These are phyloP conservation scores for Picochlorum sp. DNA, from an alignment of 139 green algal genomes.

Conservation along the genomic window DNA sequence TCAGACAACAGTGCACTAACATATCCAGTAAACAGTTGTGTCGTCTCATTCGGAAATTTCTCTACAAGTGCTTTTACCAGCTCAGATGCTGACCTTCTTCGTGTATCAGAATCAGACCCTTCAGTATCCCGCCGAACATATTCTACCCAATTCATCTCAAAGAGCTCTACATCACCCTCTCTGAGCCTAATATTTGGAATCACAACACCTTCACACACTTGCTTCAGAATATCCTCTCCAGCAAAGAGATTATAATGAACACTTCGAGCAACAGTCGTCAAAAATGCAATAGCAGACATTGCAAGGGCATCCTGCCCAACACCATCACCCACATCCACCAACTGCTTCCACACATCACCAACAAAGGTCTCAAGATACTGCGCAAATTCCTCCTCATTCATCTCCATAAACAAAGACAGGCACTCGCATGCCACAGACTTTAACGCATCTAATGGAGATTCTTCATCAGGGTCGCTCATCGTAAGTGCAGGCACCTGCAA, in stretches of 20 bases:
- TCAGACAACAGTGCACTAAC: constrained; percentile 61
- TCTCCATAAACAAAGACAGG: constrained; percentile 81
- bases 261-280: constrained; percentile 77
- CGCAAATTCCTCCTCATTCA: constrained; percentile 95
- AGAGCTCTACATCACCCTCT: constrained; percentile 77
- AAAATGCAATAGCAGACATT: constrained; percentile 86
- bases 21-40: constrained; percentile 77
- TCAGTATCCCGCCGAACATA: constrained; percentile 93
- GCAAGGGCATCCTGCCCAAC: constrained; percentile 75
- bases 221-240: constrained; percentile 35
- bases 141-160: constrained; percentile 92
- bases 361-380: constrained; percentile 61
- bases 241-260: constrained; percentile 81
- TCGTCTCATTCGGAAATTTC: constrained; percentile 68
- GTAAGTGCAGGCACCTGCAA: constrained; percentile 49
- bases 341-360: constrained; percentile 78
- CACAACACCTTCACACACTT: constrained; percentile 79
- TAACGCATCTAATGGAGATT: constrained; percentile 55
- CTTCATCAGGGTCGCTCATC: constrained; percentile 57
- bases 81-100: constrained; percentile 82
- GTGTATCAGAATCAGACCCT: constrained; percentile 89
- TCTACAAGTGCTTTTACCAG: constrained; percentile 76
- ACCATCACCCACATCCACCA: constrained; percentile 52
- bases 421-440: constrained; percentile 61
- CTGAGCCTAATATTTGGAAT: constrained; percentile 74